Percentiles rank a stretch among this genome's conserved stretches.
Evolutionary conservation across 2,329 filamentous ascomycete species (phyloP).

Genomic region (Anisogramma anomala): DNA sequence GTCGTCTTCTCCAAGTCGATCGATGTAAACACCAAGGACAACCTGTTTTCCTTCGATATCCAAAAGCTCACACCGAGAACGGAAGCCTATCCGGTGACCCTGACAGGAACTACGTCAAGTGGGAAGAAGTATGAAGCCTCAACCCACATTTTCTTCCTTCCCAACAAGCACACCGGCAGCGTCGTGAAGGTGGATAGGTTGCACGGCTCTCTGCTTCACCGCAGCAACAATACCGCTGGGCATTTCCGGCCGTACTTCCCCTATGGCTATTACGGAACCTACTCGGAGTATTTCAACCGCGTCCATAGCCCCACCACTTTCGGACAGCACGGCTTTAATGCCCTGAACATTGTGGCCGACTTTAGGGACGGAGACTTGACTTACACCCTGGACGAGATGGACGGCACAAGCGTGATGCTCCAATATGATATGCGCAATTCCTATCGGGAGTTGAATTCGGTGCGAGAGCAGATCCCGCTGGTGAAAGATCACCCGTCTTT

Average conservation of each 20-base stretch:
- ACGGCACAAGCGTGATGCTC: slow-evolving; percentile 27
- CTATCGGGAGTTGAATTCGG: slow-evolving; percentile 33
- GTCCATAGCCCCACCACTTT: slow-evolving; percentile 25
- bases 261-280: slow-evolving; percentile 33
- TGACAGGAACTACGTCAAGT: slow-evolving; percentile 24
- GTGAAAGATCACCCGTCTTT: slow-evolving; percentile 29
- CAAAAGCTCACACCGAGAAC: slow-evolving; percentile 24
- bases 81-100: slow-evolving; percentile 28
- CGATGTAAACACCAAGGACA: slow-evolving; percentile 24
- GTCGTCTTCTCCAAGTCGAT: slow-evolving; percentile 26
- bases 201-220: slow-evolving; percentile 30
- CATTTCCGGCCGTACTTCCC: slow-evolving; percentile 31
- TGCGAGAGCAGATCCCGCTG: slow-evolving; percentile 27
- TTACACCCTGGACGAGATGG: slow-evolving; percentile 27
- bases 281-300: slow-evolving; percentile 33
- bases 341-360: slow-evolving; percentile 32
- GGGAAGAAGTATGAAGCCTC: slow-evolving; percentile 27
- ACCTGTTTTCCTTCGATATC: slow-evolving; percentile 28
- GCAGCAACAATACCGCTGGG: slow-evolving; percentile 24
- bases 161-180: slow-evolving; percentile 31
- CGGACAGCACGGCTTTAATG: slow-evolving; percentile 29
- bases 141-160: slow-evolving; percentile 30
- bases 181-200: slow-evolving; percentile 35
- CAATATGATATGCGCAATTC: slow-evolving; percentile 34
- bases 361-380: slow-evolving; percentile 26